Base-by-base conservation (phyloP, 768 basidiomycete species). In the Pleurotus platypus region DNA sequence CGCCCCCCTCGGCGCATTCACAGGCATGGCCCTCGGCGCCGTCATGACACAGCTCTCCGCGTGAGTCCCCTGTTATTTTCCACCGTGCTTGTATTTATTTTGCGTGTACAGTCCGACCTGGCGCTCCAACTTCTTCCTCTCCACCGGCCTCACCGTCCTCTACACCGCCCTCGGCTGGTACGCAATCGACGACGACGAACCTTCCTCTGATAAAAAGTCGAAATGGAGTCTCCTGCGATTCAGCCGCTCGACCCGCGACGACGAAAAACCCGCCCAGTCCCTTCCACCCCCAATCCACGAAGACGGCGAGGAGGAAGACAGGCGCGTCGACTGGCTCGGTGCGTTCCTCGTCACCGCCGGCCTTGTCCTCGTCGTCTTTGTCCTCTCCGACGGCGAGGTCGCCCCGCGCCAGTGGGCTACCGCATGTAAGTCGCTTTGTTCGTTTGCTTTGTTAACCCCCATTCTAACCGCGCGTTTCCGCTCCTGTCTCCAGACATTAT, bases 241-340 rank as follows among this genome's bases (percentile, higher is more conserved):
- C 30, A 9, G 2, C 8, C 30, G 30, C 30, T 35, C 30, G 30
- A 35, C 30, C 9, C 30, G 30, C 9, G 30, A 35, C 8, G 30
- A 35, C 8, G 30, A 35, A 35, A 30, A 30, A 9, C 30, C 30
- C 30, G 1, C 8, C 30, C 30, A 30, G 30, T 1, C 9, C 30
- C 9, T 9, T 30, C 8, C 11, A 2, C 30, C 8, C 30, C 8
- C 30, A 30, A 30, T 9, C 30, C 8, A 2, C 8, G 0, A 30
- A 30, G 30, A 30, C 8, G 30, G 30, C 30, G 30, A 30, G 8
- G 76, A 77, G 51, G 48, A 43, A 0, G 79, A 80, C 57, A 66
- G 73, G 18, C 74, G 84, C 0, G 77, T 93, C 0, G 92, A 94
- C 58, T 92, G 90, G 89, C 68, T 89, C 18, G 92, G 92, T 2